phyloP scores from a whole-genome alignment of 306 rosid species.

The Pyrus betulifolia region DNA sequence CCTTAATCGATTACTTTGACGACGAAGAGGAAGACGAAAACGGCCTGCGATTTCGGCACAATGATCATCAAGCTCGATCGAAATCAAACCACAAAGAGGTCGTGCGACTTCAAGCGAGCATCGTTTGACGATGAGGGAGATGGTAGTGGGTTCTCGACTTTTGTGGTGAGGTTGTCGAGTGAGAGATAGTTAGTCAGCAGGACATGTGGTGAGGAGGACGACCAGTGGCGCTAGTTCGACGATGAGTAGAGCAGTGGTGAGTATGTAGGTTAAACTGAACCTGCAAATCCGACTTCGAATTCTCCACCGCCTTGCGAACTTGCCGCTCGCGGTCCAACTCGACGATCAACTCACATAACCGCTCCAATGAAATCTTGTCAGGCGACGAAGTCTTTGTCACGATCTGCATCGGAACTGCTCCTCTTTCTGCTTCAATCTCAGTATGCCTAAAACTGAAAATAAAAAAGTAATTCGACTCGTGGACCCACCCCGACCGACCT shows the following conservation, averaged over 20 bases:
- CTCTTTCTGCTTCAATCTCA: no score
- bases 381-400: conserved; percentile 18
- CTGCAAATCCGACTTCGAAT: conserved; percentile 58
- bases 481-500: accelerated
- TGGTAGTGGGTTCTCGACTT: conserved; percentile 52
- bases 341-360: conserved; percentile 45
- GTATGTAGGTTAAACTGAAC: conserved; percentile 77
- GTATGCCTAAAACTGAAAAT: no score
- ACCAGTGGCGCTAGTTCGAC: conserved; percentile 33
- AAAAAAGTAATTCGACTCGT: no score
- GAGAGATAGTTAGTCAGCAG: conserved; percentile 57
- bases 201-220: conserved; percentile 48
- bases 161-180: conserved; percentile 54
- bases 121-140: conserved; percentile 21
- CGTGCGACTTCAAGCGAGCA: conserved; percentile 25
- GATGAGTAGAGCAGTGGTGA: conserved; percentile 81
- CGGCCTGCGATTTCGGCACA: conserved; percentile 53
- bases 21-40: conserved; percentile 32
- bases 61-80: conserved; percentile 56
- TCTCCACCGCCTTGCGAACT: conserved; percentile 61
- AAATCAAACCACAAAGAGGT: conserved; percentile 32
- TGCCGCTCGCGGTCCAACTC: conserved; percentile 83
- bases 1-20: conserved; percentile 59
- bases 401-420: conserved; percentile 26
- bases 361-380: conserved; percentile 56